Evolutionary conservation across 2,329 filamentous ascomycete genomes (phyloP), one percentile per base, ranked within the genome.

Genomic region (Exserohilum turcica): DNA sequence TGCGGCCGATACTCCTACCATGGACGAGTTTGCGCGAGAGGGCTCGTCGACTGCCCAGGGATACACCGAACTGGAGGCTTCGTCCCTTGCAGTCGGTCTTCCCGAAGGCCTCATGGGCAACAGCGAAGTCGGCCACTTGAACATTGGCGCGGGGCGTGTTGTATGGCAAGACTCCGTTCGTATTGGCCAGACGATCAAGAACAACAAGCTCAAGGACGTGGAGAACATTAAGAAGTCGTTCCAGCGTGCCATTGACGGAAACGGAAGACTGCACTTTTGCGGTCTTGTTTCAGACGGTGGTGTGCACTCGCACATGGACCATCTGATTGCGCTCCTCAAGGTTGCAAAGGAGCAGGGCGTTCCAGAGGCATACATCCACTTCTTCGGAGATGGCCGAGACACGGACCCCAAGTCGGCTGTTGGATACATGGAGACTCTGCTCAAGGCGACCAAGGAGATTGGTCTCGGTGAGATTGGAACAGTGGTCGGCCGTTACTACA

Each of bases 71-170:
- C 88, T 99, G 58, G 94, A 99, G 68, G 94, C 94, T 53, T 97
- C 94, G 2, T 97, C 94, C 37, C 85, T 96, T 56, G 94, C 94
- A 39, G 94, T 99, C 62, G 94, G 94, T 63, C 85, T 99, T 47
- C 94, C 94, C 16, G 92, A 99, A 75, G 94, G 94, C 54, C 82
- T 99, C 64, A 99, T 99, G 94, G 94, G 94, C 63, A 99, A 99
- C 83, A 96, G 91, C 67, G 94, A 99, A 78, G 94, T 99, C 76
- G 94, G 94, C 58, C 94, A 99, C 78, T 79, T 99, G 80, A 99
- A 99, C 83, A 97, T 99, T 75, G 94, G 94, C 69, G 94, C 94
- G 54, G 94, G 94, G 53, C 86, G 94, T 71, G 94, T 99, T 57
- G 94, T 99, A 69, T 99, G 94, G 94, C 94, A 99, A 78, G 93